Conservation (phyloP, 768 basidiomycete species). For the Tylopilus subfusipes region DNA sequence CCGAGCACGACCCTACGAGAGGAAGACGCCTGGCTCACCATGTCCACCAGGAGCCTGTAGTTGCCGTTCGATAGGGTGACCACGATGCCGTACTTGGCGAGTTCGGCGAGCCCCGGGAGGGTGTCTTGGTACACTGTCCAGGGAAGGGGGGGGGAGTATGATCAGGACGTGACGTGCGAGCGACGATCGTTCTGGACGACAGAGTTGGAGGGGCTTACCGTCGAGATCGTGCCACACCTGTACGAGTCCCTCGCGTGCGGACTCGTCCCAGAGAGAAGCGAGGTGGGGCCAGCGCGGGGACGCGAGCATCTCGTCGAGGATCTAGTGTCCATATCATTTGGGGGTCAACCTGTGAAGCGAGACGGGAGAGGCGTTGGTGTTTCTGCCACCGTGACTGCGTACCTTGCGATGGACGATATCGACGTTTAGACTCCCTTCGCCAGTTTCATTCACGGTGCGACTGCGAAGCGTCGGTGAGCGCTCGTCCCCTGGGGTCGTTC, state of each 20-base stretch:
- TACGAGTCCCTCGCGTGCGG: constrained; percentile 43
- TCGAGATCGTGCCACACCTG: constrained; percentile 58
- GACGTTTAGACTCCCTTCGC: constrained; percentile 46
- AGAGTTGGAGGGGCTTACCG: constrained; percentile 32
- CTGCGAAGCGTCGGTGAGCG: constrained; percentile 23
- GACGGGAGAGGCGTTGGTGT: too few relatives aligned
- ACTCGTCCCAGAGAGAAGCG: constrained; percentile 42
- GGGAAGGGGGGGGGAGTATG: not conserved
- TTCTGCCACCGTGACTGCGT: constrained; percentile 1
- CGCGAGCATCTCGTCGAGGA: constrained; percentile 53
- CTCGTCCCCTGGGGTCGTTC: not conserved
- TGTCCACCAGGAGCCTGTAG: constrained; percentile 54
- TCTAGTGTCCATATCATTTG: constrained; percentile 33
- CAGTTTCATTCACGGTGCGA: constrained; percentile 41
- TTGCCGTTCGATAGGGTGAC: constrained; percentile 63
- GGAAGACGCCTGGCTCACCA: constrained; percentile 37
- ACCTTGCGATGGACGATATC: constrained; percentile 59
- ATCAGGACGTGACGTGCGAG: not conserved
- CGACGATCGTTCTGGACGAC: not conserved
- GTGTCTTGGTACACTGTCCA: constrained; percentile 56
- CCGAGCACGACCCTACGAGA: too few relatives aligned
- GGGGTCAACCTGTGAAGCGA: too few relatives aligned
- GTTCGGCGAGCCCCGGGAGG: constrained; percentile 41
- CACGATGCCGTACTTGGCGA: constrained; percentile 52
- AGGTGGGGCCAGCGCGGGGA: constrained; percentile 49